Evolutionary conservation across 345 rosid species (phyloP).

Genomic region (Moricandia arvensis): DNA sequence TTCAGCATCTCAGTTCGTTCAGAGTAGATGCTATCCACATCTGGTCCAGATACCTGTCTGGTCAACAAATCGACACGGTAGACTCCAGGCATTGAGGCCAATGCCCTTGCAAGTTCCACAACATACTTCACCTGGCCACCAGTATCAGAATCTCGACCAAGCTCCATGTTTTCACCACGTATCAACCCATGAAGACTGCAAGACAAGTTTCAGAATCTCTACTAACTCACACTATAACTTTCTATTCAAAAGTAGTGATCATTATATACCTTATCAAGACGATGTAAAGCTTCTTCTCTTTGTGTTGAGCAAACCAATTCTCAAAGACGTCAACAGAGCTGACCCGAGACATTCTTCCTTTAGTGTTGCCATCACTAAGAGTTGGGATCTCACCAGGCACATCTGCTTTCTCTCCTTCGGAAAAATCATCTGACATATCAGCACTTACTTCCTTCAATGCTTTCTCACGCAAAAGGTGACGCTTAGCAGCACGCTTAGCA

Average conservation of each 20-base stretch:
- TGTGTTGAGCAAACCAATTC: slow-evolving; percentile 64
- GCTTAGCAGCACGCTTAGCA: slow-evolving; percentile 54
- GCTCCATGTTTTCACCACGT: slow-evolving; percentile 85
- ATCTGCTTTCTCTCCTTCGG: slow-evolving; percentile 77
- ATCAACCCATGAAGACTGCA: slow-evolving; percentile 83
- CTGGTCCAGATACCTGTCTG: slow-evolving; percentile 69
- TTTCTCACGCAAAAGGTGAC: slow-evolving; percentile 59
- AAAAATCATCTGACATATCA: slow-evolving; percentile 76
- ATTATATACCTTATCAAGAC: slow-evolving; percentile 66
- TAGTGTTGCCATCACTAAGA: slow-evolving; percentile 46
- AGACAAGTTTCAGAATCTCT: not conserved
- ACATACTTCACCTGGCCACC: slow-evolving; percentile 94
- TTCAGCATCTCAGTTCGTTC: slow-evolving; percentile 73
- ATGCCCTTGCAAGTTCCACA: slow-evolving; percentile 84
- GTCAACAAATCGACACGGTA: slow-evolving; percentile 80
- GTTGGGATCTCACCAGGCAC: slow-evolving; percentile 44
- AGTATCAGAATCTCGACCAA: slow-evolving; percentile 85
- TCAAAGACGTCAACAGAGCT: slow-evolving; percentile 73
- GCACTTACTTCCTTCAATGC: slow-evolving; percentile 75
- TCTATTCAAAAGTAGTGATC: not conserved
- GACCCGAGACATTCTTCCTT: slow-evolving; percentile 58
- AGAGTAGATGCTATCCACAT: slow-evolving; percentile 70
- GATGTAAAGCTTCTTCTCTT: slow-evolving; percentile 71
- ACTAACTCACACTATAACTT: not conserved
- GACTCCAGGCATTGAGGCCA: slow-evolving; percentile 78